Percentiles rank a stretch among this genome's conserved stretches.
These are phyloP conservation scores for Capsicum rhomboideum DNA, from an alignment of 257 asterid genomes.

Conservation along the genomic window DNA sequence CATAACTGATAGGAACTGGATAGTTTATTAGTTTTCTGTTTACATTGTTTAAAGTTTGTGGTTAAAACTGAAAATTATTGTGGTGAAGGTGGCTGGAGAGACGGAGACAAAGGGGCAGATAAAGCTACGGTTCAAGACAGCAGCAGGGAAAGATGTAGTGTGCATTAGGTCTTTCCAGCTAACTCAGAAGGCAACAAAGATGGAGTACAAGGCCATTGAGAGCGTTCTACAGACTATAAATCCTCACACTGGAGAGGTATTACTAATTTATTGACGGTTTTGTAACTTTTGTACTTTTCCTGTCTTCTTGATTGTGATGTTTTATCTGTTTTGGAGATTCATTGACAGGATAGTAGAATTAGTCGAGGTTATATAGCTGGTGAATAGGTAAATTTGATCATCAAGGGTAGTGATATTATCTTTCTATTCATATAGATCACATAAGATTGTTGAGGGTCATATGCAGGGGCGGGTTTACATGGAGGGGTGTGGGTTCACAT, in stretches of 20 bases:
- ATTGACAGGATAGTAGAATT: neutral
- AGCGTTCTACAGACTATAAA: constrained; percentile 93
- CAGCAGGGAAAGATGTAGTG: constrained; percentile 94
- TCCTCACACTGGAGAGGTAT: constrained; percentile 98
- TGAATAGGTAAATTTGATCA: neutral
- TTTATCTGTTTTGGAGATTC: neutral
- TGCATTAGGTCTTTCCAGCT: constrained; percentile 98
- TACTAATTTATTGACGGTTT: neutral
- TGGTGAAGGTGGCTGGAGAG: constrained; percentile 90
- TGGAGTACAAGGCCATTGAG: constrained; percentile 98
- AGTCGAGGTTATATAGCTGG: neutral
- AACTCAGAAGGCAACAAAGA: constrained; percentile 90
- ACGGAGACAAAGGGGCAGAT: constrained; percentile 99
- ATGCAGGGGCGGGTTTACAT: neutral
- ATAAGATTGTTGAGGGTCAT: neutral
- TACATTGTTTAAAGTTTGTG: neutral
- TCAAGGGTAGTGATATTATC: neutral
- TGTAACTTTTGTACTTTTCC: neutral
- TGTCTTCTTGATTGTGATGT: neutral
- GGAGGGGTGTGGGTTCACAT: neutral
- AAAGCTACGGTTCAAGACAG: constrained; percentile 95
- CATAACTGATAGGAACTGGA: neutral
- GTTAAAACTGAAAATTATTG: neutral
- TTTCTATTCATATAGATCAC: neutral
- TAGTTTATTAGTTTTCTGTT: neutral